Percentiles rank a stretch among this genome's conserved stretches.
phyloP scores from a whole-genome alignment of 164 flowering plant species.

The Santalum album region DNA sequence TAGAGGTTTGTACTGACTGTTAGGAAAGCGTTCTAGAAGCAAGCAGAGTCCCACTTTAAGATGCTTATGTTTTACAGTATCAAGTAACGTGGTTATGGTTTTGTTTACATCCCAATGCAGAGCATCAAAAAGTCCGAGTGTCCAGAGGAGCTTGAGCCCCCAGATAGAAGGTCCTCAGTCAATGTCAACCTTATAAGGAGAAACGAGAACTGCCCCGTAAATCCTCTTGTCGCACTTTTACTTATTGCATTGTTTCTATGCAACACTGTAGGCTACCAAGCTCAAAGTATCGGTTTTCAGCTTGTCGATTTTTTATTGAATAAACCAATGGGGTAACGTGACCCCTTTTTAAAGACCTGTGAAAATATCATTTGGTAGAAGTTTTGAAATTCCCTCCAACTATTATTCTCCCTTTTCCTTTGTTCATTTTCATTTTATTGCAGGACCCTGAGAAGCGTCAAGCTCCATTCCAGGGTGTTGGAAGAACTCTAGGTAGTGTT shows the following conservation, averaged over 20 bases:
- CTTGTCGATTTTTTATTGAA: too few species aligned
- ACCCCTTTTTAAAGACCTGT: too few species aligned
- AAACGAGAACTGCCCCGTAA: neutral
- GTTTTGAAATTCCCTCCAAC: too few species aligned
- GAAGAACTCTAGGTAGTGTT: conserved; percentile 1
- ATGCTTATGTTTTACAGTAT: too few species aligned
- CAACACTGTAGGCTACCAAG: neutral
- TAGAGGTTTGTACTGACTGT: too few species aligned
- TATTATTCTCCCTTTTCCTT: too few species aligned
- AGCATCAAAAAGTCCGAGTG: conserved; percentile 1
- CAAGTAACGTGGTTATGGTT: neutral
- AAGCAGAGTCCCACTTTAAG: too few species aligned
- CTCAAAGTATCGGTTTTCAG: too few species aligned
- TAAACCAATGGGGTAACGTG: too few species aligned
- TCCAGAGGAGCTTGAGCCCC: conserved; percentile 5
- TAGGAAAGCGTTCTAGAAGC: too few species aligned
- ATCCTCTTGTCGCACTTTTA: neutral
- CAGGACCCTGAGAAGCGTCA: neutral
- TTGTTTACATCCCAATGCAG: neutral
- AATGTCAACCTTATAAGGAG: conserved; percentile 3
- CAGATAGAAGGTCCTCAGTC: conserved; percentile 1
- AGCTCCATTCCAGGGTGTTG: conserved; percentile 1
- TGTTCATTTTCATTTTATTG: neutral
- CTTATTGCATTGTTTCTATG: neutral
- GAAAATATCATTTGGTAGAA: too few species aligned